Evolutionary conservation across 768 basidiomycete species (phyloP), one percentile per base, ranked within the genome.

Genomic region (Leccinum arenicola): DNA sequence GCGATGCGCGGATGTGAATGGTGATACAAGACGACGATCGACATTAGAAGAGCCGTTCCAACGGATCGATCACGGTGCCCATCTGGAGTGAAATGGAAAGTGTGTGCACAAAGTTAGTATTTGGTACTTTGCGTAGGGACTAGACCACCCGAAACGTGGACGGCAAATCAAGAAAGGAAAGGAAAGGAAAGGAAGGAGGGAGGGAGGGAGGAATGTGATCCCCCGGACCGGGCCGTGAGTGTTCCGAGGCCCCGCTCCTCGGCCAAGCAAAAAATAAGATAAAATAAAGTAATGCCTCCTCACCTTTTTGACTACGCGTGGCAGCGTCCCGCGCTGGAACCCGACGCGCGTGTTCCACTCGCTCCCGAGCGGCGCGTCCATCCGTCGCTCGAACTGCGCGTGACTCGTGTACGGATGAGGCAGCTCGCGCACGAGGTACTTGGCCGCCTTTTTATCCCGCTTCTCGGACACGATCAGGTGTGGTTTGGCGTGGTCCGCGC

Each of bases 391-490:
- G 68, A 89, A 98, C 77, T 98, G 97, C 4, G 89, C 92, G 58
- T 87, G 87, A 73, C 89, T 91, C 9, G 96, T 98, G 70, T 94
- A 98, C 3, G 96, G 97, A 74, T 89, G 90, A 3, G 97, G 97
- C 49, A 99, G 74, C 70, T 98, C 95, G 73, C 90, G 91, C 56
- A 94, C 86, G 60, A 87, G 80, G 72, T 95, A 98, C 75, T 93
- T 91, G 15, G 85, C 77, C 0, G 92, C 95, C 72, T 97, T 97
- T 77, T 93, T 93, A 77, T 98, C 96, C 59, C 87, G 86, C 74
- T 89, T 93, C 75, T 99, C 96, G 2, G 93, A 94, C 67, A 99
- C 91, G 77, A 99, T 97, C 68, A 98, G 84, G 70, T 97, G 88
- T 11, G 86, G 81, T 68, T 93, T 93, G 61, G 80, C 80, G 67